phyloP scores from a whole-genome alignment of 2,329 filamentous ascomycete species.

The Plenodomus lindquistii region DNA sequence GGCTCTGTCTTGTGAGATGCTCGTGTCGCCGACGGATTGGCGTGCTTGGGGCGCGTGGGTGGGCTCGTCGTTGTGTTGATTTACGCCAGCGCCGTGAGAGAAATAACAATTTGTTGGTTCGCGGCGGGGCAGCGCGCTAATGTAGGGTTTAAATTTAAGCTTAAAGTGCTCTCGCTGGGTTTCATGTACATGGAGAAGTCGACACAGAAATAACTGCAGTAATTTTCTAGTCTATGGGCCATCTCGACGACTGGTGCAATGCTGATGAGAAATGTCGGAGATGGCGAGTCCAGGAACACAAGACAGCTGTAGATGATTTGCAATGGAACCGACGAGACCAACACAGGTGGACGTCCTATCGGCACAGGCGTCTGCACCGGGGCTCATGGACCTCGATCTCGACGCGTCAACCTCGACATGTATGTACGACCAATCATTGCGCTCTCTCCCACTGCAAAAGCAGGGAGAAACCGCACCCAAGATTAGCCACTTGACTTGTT shows the following conservation, averaged over 20 bases:
- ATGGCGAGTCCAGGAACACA: too few relatives aligned
- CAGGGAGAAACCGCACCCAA: constrained; percentile 62
- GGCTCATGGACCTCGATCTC: too few relatives aligned
- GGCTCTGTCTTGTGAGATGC: not conserved
- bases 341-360: too few relatives aligned
- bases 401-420: too few relatives aligned
- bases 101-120: constrained; percentile 5
- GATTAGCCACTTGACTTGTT: constrained; percentile 54
- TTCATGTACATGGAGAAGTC: too few relatives aligned
- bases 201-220: too few relatives aligned
- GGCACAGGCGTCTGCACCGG: too few relatives aligned
- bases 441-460: constrained; percentile 56
- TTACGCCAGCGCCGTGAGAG: not conserved
- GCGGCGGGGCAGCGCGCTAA: constrained; percentile 16
- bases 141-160: constrained; percentile 21
- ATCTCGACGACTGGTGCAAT: too few relatives aligned
- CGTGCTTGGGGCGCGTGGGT: not conserved
- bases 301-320: too few relatives aligned
- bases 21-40: not conserved
- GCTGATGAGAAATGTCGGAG: too few relatives aligned
- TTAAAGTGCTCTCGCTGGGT: constrained; percentile 10
- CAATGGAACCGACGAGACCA: too few relatives aligned
- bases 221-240: too few relatives aligned
- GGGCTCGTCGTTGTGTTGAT: not conserved
- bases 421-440: constrained; percentile 63